Conservation (phyloP, 345 rosid species). For the Eucalyptus camaldulensis region DNA sequence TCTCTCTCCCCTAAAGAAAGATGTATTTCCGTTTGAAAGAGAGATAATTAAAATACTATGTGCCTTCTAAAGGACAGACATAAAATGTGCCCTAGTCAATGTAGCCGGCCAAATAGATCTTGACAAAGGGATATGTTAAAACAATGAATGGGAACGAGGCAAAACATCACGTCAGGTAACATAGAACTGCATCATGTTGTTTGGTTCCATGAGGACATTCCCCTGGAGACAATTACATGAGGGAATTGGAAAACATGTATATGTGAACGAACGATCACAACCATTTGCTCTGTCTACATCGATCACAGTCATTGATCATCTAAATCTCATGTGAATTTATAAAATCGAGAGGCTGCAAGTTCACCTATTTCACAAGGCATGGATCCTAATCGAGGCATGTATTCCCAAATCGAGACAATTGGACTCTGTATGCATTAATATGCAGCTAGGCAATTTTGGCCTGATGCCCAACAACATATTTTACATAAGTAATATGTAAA, state of each 20-base stretch:
- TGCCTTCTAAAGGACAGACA: not conserved
- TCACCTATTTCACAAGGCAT: not conserved
- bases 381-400: not conserved
- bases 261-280: not conserved
- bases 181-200: not conserved
- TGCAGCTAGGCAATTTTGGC: not conserved
- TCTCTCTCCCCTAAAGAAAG: not conserved
- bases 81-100: not conserved
- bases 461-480: not conserved
- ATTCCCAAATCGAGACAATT: not conserved
- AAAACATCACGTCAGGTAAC: not conserved
- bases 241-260: not conserved
- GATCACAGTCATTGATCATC: not conserved
- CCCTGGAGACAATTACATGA: not conserved
- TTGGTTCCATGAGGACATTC: not conserved
- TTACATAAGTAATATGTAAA: not conserved
- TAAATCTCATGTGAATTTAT: not conserved
- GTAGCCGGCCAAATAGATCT: not conserved
- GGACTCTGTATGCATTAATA: not conserved
- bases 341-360: not conserved
- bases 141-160: not conserved
- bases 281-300: not conserved
- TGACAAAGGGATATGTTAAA: not conserved
- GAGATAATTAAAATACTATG: not conserved
- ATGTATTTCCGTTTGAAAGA: not conserved